Conservation (phyloP, 2,329 filamentous ascomycete species). For the Corinectria fuckeliana region DNA sequence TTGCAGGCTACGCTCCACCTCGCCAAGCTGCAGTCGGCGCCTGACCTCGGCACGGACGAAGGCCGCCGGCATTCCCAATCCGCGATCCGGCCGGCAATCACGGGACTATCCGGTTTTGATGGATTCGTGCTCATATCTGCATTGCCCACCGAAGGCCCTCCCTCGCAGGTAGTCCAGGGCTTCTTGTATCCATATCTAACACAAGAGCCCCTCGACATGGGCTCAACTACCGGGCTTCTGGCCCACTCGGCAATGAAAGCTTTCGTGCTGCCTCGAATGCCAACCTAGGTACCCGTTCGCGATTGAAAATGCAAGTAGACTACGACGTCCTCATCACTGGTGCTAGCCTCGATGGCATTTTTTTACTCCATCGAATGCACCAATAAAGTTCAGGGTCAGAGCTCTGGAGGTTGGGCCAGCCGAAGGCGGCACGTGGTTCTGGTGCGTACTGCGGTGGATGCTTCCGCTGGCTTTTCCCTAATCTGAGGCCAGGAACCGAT, state of each 20-base stretch:
- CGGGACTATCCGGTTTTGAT: too few species aligned
- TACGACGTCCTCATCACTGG: constrained; percentile 33
- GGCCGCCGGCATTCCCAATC: too few species aligned
- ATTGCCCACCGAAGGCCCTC: too few species aligned
- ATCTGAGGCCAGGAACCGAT: constrained; percentile 44
- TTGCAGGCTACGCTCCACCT: too few species aligned
- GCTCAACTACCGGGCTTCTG: not conserved
- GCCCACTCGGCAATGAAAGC: not conserved
- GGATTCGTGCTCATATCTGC: too few species aligned
- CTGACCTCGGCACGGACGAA: too few species aligned
- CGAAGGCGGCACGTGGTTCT: constrained; percentile 55
- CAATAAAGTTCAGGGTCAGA: constrained; percentile 45
- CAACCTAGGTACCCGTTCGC: not conserved
- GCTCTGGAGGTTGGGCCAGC: constrained; percentile 49
- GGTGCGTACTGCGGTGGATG: constrained; percentile 30
- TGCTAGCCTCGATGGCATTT: constrained; percentile 47
- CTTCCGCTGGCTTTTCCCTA: not conserved
- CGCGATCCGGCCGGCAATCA: too few species aligned
- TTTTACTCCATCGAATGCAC: constrained; percentile 48
- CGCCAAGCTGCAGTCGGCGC: too few species aligned
- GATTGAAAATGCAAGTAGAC: constrained; percentile 8
- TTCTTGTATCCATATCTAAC: too few species aligned
- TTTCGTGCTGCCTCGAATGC: not conserved
- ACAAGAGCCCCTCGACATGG: not conserved
- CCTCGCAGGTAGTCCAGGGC: too few species aligned